Evolutionary conservation across 164 flowering plant genomes (phyloP).

Genomic region (Magnolia changhungtana): DNA sequence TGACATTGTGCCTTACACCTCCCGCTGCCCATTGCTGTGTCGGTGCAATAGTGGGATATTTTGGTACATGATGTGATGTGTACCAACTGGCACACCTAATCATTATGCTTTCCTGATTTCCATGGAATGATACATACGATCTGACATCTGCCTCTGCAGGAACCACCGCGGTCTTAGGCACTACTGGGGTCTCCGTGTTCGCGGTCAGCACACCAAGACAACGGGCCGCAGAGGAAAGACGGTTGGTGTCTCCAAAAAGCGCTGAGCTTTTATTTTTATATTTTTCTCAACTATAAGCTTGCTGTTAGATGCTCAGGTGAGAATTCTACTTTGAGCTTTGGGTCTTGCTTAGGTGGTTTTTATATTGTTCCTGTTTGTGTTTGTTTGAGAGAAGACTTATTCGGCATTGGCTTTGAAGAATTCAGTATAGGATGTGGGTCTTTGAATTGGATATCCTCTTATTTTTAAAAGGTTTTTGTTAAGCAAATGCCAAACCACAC

Average conservation of each 20-base stretch:
- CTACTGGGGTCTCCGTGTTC: conserved; percentile 87
- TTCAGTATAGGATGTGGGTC: too few species aligned
- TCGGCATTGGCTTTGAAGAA: too few species aligned
- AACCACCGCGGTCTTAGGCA: conserved; percentile 83
- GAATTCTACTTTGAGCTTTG: neutral
- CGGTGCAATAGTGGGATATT: too few species aligned
- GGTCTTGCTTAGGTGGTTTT: neutral
- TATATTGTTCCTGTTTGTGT: too few species aligned
- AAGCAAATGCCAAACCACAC: too few species aligned
- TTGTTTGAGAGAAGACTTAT: too few species aligned
- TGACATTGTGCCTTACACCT: too few species aligned
- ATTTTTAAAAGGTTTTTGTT: too few species aligned
- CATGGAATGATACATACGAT: neutral
- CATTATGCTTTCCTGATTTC: neutral
- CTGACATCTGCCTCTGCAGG: conserved; percentile 23
- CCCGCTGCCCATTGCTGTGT: too few species aligned
- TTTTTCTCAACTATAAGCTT: neutral
- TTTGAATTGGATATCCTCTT: too few species aligned
- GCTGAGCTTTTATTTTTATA: neutral
- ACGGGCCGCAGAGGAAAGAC: conserved; percentile 76
- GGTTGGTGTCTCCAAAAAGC: conserved; percentile 87
- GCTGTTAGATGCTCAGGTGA: neutral
- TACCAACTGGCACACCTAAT: too few species aligned
- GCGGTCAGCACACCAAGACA: conserved; percentile 47
- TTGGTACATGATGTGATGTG: neutral